phyloP scores from a whole-genome alignment of 345 rosid species.

The Populus tremula region DNA sequence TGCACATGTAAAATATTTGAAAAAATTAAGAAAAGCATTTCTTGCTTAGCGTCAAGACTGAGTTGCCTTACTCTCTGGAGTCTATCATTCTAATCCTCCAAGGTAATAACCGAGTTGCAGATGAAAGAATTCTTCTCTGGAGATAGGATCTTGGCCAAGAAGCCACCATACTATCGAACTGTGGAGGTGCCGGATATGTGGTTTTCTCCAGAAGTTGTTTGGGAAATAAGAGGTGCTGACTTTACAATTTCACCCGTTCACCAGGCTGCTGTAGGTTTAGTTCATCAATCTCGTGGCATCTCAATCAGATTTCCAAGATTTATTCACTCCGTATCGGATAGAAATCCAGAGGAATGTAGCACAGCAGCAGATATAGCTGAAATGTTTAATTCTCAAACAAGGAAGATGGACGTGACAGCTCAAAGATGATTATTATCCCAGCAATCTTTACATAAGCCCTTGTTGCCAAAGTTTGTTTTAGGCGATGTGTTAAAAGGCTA shows the following conservation, averaged over 20 bases:
- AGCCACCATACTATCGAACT: slow-evolving; percentile 70
- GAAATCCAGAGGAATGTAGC: slow-evolving; percentile 76
- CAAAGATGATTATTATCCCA: slow-evolving; percentile 2
- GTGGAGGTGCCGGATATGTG: slow-evolving; percentile 76
- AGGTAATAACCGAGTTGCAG: slow-evolving; percentile 38
- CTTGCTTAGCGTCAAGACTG: not conserved
- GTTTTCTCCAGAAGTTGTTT: slow-evolving; percentile 69
- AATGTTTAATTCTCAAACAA: slow-evolving; percentile 68
- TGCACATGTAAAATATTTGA: no score
- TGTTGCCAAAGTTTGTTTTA: not conserved
- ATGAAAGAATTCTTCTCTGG: slow-evolving; percentile 71
- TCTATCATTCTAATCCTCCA: not conserved
- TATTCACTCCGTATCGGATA: slow-evolving; percentile 37
- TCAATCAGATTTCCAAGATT: slow-evolving; percentile 83
- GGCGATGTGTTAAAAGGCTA: not conserved
- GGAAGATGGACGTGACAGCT: slow-evolving; percentile 54
- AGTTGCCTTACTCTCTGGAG: not conserved
- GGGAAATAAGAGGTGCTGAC: slow-evolving; percentile 88
- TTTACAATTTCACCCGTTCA: slow-evolving; percentile 82
- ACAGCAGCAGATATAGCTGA: slow-evolving; percentile 64
- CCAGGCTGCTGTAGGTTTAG: slow-evolving; percentile 70
- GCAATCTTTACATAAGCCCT: not conserved
- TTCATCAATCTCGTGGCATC: slow-evolving; percentile 79
- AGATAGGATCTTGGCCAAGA: slow-evolving; percentile 59
- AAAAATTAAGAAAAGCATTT: no score